These are phyloP conservation scores for Microcyclosporella mali DNA, from an alignment of 2,329 filamentous ascomycete genomes.

Conservation along the genomic window DNA sequence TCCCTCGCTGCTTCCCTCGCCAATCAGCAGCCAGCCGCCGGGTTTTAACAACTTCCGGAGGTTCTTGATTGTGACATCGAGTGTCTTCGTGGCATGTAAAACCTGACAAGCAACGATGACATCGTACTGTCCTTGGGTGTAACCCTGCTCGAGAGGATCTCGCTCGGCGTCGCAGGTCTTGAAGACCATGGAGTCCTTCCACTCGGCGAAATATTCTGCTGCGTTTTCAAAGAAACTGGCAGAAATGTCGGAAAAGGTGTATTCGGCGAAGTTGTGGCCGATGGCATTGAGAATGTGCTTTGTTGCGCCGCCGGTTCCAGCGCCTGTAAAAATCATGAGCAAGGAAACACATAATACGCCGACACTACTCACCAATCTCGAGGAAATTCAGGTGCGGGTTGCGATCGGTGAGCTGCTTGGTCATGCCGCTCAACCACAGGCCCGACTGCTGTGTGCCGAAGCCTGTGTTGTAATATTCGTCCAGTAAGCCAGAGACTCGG, in stretches of 20 bases:
- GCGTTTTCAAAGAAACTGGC: constrained; percentile 37
- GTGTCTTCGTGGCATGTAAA: constrained; percentile 18
- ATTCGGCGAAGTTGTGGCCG: too few relatives aligned
- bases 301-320: background rate
- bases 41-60: constrained; percentile 23
- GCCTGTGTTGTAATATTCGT: too few relatives aligned
- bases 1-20: constrained; percentile 5
- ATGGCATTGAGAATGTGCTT: background rate
- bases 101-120: constrained; percentile 22
- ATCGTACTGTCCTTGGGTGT: constrained; percentile 31
- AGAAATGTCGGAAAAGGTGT: constrained; percentile 44
- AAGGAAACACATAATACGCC: too few relatives aligned
- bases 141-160: constrained; percentile 30
- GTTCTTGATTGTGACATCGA: constrained; percentile 18
- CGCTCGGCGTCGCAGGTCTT: constrained; percentile 27
- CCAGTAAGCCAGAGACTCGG: too few relatives aligned
- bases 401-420: too few relatives aligned
- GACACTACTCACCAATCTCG: constrained; percentile 17
- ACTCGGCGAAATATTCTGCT: constrained; percentile 23
- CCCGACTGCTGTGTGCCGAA: too few relatives aligned
- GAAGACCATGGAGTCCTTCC: constrained; percentile 28
- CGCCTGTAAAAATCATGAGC: too few relatives aligned
- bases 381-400: background rate
- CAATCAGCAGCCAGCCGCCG: constrained; percentile 19
- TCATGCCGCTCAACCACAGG: too few relatives aligned